phyloP scores from a whole-genome alignment of 2,329 filamentous ascomycete species.

The Colletotrichum sp. region DNA sequence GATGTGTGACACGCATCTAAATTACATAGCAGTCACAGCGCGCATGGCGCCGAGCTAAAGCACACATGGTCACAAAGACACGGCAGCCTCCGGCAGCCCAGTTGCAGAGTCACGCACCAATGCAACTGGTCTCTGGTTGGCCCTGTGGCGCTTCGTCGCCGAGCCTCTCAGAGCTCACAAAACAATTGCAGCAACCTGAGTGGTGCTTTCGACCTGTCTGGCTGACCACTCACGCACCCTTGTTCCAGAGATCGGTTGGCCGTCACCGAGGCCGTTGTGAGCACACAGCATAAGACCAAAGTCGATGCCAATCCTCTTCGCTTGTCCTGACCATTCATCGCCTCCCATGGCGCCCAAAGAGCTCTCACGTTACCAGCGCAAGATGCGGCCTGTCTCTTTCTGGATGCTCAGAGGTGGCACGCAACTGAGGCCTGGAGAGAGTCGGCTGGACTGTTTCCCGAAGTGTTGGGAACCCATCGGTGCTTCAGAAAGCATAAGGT shows the following conservation, averaged over 20 bases:
- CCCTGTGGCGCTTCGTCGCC: not conserved
- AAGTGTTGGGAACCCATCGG: not conserved
- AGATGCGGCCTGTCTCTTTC: not conserved
- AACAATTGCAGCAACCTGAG: not conserved
- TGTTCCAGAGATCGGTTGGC: slow-evolving; percentile 2
- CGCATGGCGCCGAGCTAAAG: not conserved
- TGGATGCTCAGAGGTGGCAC: not conserved
- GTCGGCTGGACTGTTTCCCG: not conserved
- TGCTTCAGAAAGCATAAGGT: not conserved
- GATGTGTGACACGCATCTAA: not conserved
- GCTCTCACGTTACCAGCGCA: not conserved
- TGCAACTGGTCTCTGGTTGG: slow-evolving; percentile 4
- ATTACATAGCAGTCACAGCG: not conserved
- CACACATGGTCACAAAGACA: not conserved
- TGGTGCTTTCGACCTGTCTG: not conserved
- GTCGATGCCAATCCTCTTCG: not conserved
- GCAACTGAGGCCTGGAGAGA: not conserved
- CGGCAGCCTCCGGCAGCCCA: not conserved
- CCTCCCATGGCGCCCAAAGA: not conserved
- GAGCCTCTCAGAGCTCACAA: slow-evolving; percentile 13
- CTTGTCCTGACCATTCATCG: not conserved
- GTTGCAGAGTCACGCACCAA: not conserved
- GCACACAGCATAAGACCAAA: not conserved
- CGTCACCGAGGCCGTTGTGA: not conserved
- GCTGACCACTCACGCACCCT: slow-evolving; percentile 2